Evolutionary conservation across 2,329 filamentous ascomycete species (phyloP), one percentile per base, ranked within the genome.

Genomic region (Coniella lustricola): DNA sequence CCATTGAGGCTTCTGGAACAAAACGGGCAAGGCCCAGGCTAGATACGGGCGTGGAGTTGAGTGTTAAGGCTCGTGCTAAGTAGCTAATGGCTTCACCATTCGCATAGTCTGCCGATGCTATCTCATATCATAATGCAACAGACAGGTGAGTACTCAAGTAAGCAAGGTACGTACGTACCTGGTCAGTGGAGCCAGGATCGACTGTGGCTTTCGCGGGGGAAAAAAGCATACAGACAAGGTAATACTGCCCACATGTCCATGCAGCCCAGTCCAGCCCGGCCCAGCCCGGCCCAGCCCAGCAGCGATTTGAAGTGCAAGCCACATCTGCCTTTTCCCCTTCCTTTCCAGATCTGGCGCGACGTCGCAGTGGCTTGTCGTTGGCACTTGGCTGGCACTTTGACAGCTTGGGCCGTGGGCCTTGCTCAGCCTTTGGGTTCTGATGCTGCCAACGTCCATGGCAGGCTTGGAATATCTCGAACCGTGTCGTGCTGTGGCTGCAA

Each of bases 321-420:
- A 38, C 43, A 45, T 45, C 34, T 45, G 20, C 14, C 37, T 25
- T 25, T 9, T 8, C n/a, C 16, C 25, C 37, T 16, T 44, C 42
- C 33, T 37, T 44, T 13, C 43, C 16, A 37, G 43, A 45, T 45
- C 34, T 38, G 34, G 38, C 13, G 34, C 21, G 29, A 43, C 17
- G 14, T 34, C 25, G 14, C 10, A 13, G 16, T 41, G 38, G 16
- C 38, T 29, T 41, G 20, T 29, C 25, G 25, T 29, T 29, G 25
- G 25, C 25, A 12, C 20, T 29, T 29, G 5, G 25, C 10, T 29
- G 25, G 25, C 25, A 12, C 20, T 29, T 17, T n/a, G 12, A 41
- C 20, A 9, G 21, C 38, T 29, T 29, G 21, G 29, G 14, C 4
- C 9, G 4, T 4, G 25, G 5, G 10, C 37, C 33, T n/a, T 17